Base-by-base conservation (phyloP, 345 rosid genomes). In the Leavenworthia alabamica region DNA sequence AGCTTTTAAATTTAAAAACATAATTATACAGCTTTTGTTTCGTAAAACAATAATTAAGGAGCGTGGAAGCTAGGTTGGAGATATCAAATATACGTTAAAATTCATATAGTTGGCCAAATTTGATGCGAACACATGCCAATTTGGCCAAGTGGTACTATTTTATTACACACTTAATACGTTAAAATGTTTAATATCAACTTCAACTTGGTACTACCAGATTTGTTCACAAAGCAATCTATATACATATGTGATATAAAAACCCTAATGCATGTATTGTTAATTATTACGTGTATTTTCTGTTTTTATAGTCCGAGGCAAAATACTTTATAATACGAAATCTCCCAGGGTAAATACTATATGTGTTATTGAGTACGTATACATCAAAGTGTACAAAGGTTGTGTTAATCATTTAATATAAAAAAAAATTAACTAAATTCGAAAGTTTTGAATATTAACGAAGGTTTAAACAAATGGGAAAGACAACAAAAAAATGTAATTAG, bases 91-190 rank as follows among this genome's bases (percentile, higher is more conserved):
- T 31, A 44, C 57, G 45, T 62, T 56, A 4, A 51, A 48, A 26
- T 45, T 70, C 16, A 47, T 53, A 62, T 55, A 70, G 39, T 55
- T 70, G 44, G 59, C 74, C 58, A 70, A 70, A 56, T 63, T 50
- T 63, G 74, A 70, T 62, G 64, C 31, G 53, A 69, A 62, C 74
- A 70, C 69, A 62, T 70, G 74, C 74, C 74, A 55, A 62, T 55
- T 54, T 70, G 68, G 64, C 64, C 74, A 39, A 62, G 59, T 70
- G 14, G 74, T 16, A 40, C 47, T 62, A 46, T 8, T 46, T 10
- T 47, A 56, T 70, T 29, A 40, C 64, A 62, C 36, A 7, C 57
- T 46, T 52, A 19, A 10, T 43, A 51, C 49, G 26, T 61, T 35
- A 7, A 36, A 39, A 31, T 56, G 48, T 62, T 56, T 39, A 47